Percentiles rank a stretch among this genome's conserved stretches.
phyloP scores from a whole-genome alignment of 306 rosid genomes.

The Astragalus glycyphyllos region DNA sequence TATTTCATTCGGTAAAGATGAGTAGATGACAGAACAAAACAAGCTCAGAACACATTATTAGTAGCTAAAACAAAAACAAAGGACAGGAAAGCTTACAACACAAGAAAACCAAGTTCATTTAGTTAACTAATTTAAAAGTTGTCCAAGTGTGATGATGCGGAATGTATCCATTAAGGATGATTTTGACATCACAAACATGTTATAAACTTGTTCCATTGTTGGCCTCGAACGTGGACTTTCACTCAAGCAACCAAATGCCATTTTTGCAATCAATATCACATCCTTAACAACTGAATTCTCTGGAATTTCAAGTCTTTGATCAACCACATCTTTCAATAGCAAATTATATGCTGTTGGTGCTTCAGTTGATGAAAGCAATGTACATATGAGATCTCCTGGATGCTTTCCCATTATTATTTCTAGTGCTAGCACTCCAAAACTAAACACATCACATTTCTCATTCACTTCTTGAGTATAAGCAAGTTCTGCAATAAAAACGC shows the following conservation, averaged over 20 bases:
- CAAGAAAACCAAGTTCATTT: slow-evolving; percentile 11
- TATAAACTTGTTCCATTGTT: slow-evolving; percentile 41
- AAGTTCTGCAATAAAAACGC: slow-evolving; percentile 13
- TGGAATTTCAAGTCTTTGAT: slow-evolving; percentile 38
- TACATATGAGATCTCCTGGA: slow-evolving; percentile 37
- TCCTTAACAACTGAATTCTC: slow-evolving; percentile 33
- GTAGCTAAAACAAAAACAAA: not conserved
- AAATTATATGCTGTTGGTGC: not conserved
- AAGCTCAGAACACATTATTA: slow-evolving; percentile 1
- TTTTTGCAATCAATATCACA: slow-evolving; percentile 35
- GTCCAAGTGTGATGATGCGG: slow-evolving; percentile 33
- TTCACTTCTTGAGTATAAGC: slow-evolving; percentile 38
- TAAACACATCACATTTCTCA: slow-evolving; percentile 42
- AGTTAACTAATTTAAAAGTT: slow-evolving; percentile 24
- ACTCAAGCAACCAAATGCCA: slow-evolving; percentile 44
- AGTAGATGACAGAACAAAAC: not conserved
- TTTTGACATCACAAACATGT: slow-evolving; percentile 40
- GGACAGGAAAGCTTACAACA: not conserved
- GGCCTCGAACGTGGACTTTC: slow-evolving; percentile 37
- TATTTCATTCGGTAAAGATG: too few relatives aligned
- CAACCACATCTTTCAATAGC: slow-evolving; percentile 40
- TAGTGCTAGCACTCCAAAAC: slow-evolving; percentile 40
- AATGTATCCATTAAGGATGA: slow-evolving; percentile 1
- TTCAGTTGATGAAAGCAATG: slow-evolving; percentile 13
- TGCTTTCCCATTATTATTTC: slow-evolving; percentile 46